phyloP scores from a whole-genome alignment of 495 filamentous ascomycete species.

The Penicillium taxi region DNA sequence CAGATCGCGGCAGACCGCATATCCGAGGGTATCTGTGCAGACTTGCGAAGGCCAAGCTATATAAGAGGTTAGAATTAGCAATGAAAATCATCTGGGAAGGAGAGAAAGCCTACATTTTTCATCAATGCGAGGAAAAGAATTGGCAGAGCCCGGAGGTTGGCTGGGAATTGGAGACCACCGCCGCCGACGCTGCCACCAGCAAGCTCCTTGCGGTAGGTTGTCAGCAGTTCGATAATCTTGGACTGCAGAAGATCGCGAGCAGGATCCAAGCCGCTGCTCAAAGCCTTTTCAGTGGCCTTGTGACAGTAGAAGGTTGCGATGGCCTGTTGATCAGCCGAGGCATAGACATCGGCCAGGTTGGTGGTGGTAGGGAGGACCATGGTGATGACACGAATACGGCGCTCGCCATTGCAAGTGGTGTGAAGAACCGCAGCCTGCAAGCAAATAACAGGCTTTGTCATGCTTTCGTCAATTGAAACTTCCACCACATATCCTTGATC shows the following conservation, averaged over 20 bases:
- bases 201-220: conserved; percentile 94
- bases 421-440: conserved; percentile 95
- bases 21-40: conserved; percentile 92
- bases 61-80: conserved; percentile 13
- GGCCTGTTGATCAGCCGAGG: conserved; percentile 87
- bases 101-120: conserved; percentile 64
- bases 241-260: conserved; percentile 83
- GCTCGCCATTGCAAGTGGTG: conserved; percentile 95
- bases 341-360: conserved; percentile 83
- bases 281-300: conserved; percentile 87
- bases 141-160: conserved; percentile 80
- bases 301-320: conserved; percentile 93
- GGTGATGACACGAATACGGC: conserved; percentile 90
- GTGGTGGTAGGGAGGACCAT: conserved; percentile 87
- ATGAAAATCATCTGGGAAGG: not conserved
- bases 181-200: conserved; percentile 93
- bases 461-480: conserved; percentile 91
- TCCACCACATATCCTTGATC: conserved; percentile 99
- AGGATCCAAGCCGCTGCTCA: conserved; percentile 80
- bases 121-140: conserved; percentile 88
- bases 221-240: conserved; percentile 86
- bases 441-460: conserved; percentile 89
- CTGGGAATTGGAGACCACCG: conserved; percentile 84
- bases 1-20: conserved; percentile 90
- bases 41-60: conserved; percentile 85